Base-by-base conservation (phyloP, 805 yeast species). In the Sugiyamaella qingdaonensis region DNA sequence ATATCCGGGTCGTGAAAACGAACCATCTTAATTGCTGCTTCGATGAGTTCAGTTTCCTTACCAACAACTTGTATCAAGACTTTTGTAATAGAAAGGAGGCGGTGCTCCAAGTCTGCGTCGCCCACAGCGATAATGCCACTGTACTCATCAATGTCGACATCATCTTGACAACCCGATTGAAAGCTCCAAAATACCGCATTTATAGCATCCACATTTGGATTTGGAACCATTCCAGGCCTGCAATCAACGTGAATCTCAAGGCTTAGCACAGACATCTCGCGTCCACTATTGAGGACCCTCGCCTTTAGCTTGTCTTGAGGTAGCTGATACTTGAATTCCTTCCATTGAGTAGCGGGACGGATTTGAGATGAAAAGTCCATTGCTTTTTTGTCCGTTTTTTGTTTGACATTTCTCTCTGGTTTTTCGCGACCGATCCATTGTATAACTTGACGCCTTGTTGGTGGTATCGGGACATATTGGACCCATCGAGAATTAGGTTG, bases 1-100 rank as follows among this genome's bases (percentile, higher is more conserved):
- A 94, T 80, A 65, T 94, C 99, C 0, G 98, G 97, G 64, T 94
- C 98, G 49, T 81, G 74, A 1, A 72, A 59, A 16, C 81, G 77
- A 0, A 88, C 82, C 13, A 85, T 57, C 1, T 76, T 73, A 0
- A 82, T 69, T 8, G 92, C 69, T 4, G 75, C 75, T 8, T 75
- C 70, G 1, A 90, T 64, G 80, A 88, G 73, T 5, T 76, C 81
- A 1, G 67, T 54, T 61, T 92, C 98, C n/a, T 70, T 64, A 0
- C 68, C 69, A 55, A 79, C 81, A 7, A 68, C 59, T 14, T 73
- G 73, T 10, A 76, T 63, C 0, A 78, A 70, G 34, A 13, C 41
- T 2, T 47, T 19, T 2, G 42, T 42, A 31, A 48, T 45, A 24
- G 47, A 27, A 11, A 42, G 45, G 10, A 52, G 42, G 16, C 33